Evolutionary conservation across 768 basidiomycete species (phyloP).

Genomic region (Mrakia blollopis): DNA sequence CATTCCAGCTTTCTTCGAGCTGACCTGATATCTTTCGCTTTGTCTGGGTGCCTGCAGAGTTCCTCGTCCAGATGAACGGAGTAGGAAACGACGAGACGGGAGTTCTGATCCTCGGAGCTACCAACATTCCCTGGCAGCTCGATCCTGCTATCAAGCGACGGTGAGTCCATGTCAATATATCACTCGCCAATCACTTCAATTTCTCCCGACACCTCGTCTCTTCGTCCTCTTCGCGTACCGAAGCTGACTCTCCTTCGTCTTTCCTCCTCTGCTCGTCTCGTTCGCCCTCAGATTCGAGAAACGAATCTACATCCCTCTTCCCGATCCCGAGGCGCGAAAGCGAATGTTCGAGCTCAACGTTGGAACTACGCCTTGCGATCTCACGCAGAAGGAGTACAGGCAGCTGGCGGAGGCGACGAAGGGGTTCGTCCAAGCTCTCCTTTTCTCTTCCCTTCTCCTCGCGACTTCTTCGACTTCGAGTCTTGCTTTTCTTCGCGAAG

Average conservation of each 20-base stretch:
- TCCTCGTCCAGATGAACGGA: slow-evolving; percentile 97
- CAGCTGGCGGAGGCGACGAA: slow-evolving; percentile 78
- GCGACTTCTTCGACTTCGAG: too few relatives aligned
- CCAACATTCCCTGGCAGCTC: slow-evolving; percentile 97
- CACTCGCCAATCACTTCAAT: too few relatives aligned
- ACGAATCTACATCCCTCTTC: slow-evolving; percentile 95
- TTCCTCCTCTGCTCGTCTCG: not conserved
- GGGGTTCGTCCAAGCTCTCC: slow-evolving; percentile 49
- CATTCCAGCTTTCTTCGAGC: not conserved
- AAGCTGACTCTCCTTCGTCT: not conserved
- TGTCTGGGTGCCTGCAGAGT: slow-evolving; percentile 19
- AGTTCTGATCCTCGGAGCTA: slow-evolving; percentile 91
- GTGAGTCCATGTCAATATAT: slow-evolving; percentile 45
- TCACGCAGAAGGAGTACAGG: slow-evolving; percentile 72
- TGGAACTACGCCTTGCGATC: slow-evolving; percentile 82
- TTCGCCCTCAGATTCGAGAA: slow-evolving; percentile 71
- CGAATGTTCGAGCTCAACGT: slow-evolving; percentile 97
- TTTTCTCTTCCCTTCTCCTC: not conserved
- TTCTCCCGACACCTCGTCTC: not conserved
- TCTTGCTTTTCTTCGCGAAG: not conserved
- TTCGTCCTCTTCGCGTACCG: not conserved
- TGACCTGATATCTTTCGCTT: not conserved
- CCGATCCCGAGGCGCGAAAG: slow-evolving; percentile 81
- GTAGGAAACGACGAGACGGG: slow-evolving; percentile 97
- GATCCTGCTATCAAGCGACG: slow-evolving; percentile 96